Conservation (phyloP, 306 rosid genomes). For the Gleditsia sinensis region DNA sequence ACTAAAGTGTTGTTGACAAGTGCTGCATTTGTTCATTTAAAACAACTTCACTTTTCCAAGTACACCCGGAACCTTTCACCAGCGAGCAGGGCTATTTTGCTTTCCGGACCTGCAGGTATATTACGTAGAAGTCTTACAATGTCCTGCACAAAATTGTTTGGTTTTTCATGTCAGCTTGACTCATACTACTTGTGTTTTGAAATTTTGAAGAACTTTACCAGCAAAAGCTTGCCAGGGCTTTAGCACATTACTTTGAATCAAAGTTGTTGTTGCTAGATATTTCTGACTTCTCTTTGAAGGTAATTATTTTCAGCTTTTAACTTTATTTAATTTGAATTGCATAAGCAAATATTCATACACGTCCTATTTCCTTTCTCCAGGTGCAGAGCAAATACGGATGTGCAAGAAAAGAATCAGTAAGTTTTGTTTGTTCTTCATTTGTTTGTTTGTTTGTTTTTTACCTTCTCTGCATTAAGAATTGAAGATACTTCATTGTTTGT, state of each 20-base stretch:
- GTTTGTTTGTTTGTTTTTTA: too few species aligned
- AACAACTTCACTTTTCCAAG: conserved; percentile 65
- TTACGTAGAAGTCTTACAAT: neutral
- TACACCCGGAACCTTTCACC: conserved; percentile 90
- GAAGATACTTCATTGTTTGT: neutral
- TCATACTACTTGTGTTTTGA: conserved; percentile 19
- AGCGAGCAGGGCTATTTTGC: conserved; percentile 86
- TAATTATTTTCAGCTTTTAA: conserved; percentile 30
- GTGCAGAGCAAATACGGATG: conserved; percentile 70
- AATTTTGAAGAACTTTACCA: conserved; percentile 69
- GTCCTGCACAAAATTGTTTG: neutral
- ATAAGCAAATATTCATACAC: conserved; percentile 19
- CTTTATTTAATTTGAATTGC: conserved; percentile 23
- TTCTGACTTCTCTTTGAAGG: conserved; percentile 78
- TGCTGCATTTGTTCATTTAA: conserved; percentile 80
- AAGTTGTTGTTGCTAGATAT: conserved; percentile 82
- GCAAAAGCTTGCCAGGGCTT: conserved; percentile 88
- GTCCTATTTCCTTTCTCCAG: conserved; percentile 41
- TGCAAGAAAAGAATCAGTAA: conserved; percentile 59
- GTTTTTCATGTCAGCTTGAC: conserved; percentile 11
- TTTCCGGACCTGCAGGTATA: conserved; percentile 86
- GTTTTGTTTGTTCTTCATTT: neutral
- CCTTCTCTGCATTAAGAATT: neutral
- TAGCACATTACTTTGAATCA: conserved; percentile 73
- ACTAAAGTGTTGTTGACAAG: conserved; percentile 69